Percentiles rank a stretch among this genome's conserved stretches.
Conservation (phyloP, 306 rosid species). For the Casuarina glauca region DNA sequence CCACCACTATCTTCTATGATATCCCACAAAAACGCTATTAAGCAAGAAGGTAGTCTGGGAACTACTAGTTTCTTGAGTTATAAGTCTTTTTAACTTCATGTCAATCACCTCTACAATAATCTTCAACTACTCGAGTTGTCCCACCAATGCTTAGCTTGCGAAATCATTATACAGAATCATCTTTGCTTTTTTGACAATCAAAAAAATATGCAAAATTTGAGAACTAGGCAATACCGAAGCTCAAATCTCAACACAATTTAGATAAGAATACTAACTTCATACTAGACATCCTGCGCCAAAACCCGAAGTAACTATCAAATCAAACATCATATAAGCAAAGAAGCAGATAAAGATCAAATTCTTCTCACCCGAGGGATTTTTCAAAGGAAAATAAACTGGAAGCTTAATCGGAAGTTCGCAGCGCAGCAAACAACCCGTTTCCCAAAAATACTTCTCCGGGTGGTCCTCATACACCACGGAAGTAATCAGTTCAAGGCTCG, state of each 20-base stretch:
- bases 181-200: neutral
- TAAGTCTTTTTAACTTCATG: neutral
- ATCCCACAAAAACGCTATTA: neutral
- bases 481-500: slow-evolving; percentile 35
- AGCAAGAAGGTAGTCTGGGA: neutral
- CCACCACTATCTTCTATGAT: neutral
- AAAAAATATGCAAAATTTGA: neutral
- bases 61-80: neutral
- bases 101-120: neutral
- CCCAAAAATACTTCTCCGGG: slow-evolving; percentile 72
- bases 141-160: neutral
- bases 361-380: slow-evolving; percentile 52
- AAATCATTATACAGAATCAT: neutral
- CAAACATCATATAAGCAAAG: neutral
- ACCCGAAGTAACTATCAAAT: no score
- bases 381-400: slow-evolving; percentile 62
- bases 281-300: neutral
- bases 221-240: neutral
- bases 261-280: neutral
- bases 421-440: slow-evolving; percentile 74
- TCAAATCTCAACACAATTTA: neutral
- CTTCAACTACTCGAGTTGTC: neutral
- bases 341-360: neutral
- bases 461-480: slow-evolving; percentile 44
- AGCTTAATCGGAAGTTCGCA: slow-evolving; percentile 73